A percentile compares a stretch with the other conserved stretches of the same genome.
These are phyloP conservation scores for Cercospora zeae-maydis DNA, from an alignment of 2,329 filamentous ascomycete species.

Conservation along the genomic window DNA sequence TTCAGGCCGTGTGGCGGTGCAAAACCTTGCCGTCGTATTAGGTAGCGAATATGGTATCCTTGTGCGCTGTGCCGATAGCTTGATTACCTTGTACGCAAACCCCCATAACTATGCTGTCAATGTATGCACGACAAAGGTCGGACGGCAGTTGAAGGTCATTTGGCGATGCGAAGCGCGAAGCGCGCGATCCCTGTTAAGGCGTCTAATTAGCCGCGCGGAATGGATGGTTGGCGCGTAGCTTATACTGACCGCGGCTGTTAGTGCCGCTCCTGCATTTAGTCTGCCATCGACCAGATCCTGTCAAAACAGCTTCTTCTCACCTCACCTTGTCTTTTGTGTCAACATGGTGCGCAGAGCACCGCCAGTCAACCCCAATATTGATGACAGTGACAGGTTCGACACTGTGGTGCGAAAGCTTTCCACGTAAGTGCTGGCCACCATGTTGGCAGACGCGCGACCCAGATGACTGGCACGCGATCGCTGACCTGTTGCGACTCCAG, in stretches of 20 bases:
- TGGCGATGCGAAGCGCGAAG: not conserved
- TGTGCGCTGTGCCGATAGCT: not conserved
- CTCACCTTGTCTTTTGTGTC: not conserved
- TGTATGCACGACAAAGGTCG: not conserved
- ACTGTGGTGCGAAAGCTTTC: slow-evolving; percentile 65
- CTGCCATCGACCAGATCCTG: slow-evolving; percentile 2
- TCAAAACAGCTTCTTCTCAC: not conserved
- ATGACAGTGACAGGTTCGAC: slow-evolving; percentile 58
- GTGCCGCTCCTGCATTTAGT: not conserved
- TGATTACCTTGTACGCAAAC: not conserved
- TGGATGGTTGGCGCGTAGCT: not conserved
- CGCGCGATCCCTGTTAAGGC: not conserved
- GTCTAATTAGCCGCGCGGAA: not conserved
- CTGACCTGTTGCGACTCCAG: slow-evolving; percentile 38
- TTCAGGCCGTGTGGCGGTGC: not conserved
- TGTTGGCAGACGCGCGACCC: slow-evolving; percentile 1
- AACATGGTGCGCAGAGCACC: not conserved
- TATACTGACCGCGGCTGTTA: slow-evolving; percentile 2
- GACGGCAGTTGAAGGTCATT: not conserved
- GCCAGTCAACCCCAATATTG: slow-evolving; percentile 43
- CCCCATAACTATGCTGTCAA: not conserved
- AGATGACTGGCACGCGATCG: slow-evolving; percentile 9
- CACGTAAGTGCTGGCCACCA: slow-evolving; percentile 42
- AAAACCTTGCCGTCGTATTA: not conserved
- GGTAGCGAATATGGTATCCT: not conserved